phyloP scores from a whole-genome alignment of 2,329 filamentous ascomycete species.

The Dryadomyces quercivorus region DNA sequence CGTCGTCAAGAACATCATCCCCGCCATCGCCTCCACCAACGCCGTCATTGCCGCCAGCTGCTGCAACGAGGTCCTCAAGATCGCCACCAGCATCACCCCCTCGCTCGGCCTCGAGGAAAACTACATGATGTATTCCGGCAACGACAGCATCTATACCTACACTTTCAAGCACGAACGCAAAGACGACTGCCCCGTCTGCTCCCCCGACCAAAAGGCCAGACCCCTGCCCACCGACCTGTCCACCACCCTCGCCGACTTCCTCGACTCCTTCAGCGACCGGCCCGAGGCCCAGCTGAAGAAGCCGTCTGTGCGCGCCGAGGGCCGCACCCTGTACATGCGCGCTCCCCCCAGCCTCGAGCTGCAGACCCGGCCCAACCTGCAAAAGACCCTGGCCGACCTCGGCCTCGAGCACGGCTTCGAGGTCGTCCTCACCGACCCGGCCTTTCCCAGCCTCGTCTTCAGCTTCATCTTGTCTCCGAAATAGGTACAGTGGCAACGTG shows the following conservation, averaged over 20 bases:
- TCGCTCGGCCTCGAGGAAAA: conserved; percentile 68
- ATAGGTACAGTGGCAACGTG: background rate
- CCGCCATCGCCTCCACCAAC: conserved; percentile 94
- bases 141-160: conserved; percentile 92
- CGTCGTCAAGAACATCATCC: conserved; percentile 98
- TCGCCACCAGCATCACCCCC: conserved; percentile 72
- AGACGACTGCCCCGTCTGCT: conserved; percentile 83
- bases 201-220: conserved; percentile 58
- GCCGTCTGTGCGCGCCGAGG: conserved; percentile 67
- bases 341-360: conserved; percentile 70
- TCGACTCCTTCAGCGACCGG: conserved; percentile 69
- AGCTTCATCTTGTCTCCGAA: conserved; percentile 33
- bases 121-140: conserved; percentile 99
- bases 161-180: conserved; percentile 95
- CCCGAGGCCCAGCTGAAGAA: conserved; percentile 91
- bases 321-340: conserved; percentile 84
- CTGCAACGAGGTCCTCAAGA: conserved; percentile 95
- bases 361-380: conserved; percentile 71
- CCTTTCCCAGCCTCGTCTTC: conserved; percentile 63
- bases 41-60: conserved; percentile 91
- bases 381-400: conserved; percentile 64
- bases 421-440: conserved; percentile 85
- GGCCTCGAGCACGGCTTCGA: conserved; percentile 68
- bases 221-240: conserved; percentile 56
- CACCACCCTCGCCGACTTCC: conserved; percentile 68